A percentile compares a stretch with the other conserved stretches of the same genome.
Conservation (phyloP, 495 filamentous ascomycete genomes). For the Penicillium roqueforti region DNA sequence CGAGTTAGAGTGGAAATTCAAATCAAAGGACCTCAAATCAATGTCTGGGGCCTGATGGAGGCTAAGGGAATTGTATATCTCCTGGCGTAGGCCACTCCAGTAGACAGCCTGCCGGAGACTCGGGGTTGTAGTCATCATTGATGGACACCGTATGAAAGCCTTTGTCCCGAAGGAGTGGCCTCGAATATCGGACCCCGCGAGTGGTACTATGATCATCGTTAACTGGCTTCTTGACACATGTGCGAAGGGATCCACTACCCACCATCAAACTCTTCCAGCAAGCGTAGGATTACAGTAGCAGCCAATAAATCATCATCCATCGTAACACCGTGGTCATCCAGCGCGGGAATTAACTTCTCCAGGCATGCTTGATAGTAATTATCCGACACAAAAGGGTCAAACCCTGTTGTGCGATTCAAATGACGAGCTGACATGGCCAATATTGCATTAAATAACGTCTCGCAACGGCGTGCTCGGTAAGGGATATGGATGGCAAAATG, state of each 20-base stretch:
- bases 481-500: conserved; percentile 54
- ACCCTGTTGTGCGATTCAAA: conserved; percentile 43
- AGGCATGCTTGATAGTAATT: conserved; percentile 50
- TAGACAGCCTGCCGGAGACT: conserved; percentile 25
- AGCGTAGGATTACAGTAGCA: conserved; percentile 56
- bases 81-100: conserved; percentile 27
- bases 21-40: conserved; percentile 23
- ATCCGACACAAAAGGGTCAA: conserved; percentile 44
- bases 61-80: conserved; percentile 25
- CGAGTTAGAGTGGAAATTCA: conserved; percentile 20
- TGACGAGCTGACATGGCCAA: conserved; percentile 56
- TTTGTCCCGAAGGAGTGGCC: conserved; percentile 28
- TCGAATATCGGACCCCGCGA: conserved; percentile 27
- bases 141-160: conserved; percentile 23
- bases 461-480: conserved; percentile 42
- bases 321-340: conserved; percentile 43
- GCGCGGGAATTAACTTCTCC: conserved; percentile 44
- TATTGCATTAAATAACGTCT: conserved; percentile 55
- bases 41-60: conserved; percentile 26
- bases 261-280: conserved; percentile 60
- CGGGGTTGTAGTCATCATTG: conserved; percentile 20
- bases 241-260: conserved; percentile 6
- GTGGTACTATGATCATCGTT: conserved; percentile 19
- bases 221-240: not conserved
- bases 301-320: conserved; percentile 56